Conservation (phyloP, 2,329 filamentous ascomycete genomes). For the Diplodia seriata region DNA sequence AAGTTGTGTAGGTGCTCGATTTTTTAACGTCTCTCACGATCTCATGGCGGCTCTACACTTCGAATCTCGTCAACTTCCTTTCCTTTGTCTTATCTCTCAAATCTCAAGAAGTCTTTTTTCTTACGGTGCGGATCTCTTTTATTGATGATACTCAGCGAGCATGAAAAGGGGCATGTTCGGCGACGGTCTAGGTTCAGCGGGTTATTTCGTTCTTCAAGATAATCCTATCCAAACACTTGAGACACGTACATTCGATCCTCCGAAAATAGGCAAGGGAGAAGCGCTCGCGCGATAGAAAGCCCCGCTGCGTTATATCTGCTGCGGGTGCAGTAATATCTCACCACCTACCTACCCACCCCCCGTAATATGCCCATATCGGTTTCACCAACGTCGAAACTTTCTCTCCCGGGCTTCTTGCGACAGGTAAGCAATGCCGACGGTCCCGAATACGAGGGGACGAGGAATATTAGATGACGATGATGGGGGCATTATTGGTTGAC, state of each 20-base stretch:
- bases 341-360: conserved; percentile 1
- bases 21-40: conserved; percentile 28
- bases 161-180: conserved; percentile 34
- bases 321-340: conserved; percentile 12
- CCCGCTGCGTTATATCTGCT: conserved; percentile 8
- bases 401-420: neutral
- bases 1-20: conserved; percentile 30
- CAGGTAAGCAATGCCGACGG: conserved; percentile 16
- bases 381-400: conserved; percentile 5
- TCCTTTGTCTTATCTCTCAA: conserved; percentile 21
- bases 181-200: conserved; percentile 32
- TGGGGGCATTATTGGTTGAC: conserved; percentile 12
- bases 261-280: neutral
- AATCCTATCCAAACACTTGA: conserved; percentile 31
- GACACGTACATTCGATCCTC: conserved; percentile 30
- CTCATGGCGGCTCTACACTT: conserved; percentile 27
- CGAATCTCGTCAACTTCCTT: conserved; percentile 23
- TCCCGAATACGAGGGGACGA: neutral
- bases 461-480: neutral
- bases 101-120: conserved; percentile 11
- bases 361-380: conserved; percentile 21
- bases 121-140: conserved; percentile 25
- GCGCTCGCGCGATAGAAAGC: conserved; percentile 13
- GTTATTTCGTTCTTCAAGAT: conserved; percentile 30
- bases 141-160: conserved; percentile 40